Evolutionary conservation across 306 rosid species (phyloP), one percentile per base, ranked within the genome.

Genomic region (Casuarina cunninghamiana): DNA sequence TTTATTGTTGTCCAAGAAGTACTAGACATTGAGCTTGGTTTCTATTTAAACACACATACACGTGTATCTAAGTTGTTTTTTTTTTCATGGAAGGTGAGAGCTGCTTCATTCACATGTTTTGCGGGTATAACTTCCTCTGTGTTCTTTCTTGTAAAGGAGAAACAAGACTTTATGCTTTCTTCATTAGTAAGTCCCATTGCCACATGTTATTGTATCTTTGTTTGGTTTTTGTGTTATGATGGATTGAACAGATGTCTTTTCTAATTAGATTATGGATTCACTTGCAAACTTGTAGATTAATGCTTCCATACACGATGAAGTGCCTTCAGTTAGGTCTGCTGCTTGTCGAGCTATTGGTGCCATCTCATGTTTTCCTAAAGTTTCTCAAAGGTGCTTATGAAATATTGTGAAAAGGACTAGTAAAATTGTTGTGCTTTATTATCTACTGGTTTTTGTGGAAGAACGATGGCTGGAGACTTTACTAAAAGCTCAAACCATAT

Each of bases 281-380:
- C n/a, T 26, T 61, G 77, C 38, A 55, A 79, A 79, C 75, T 81
- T 81, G 73, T 83, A 95, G 98, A 83, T 86, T 69, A 79, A 71
- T 75, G 93, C 94, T 38, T 92, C 97, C 21, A 37, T 86, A 35
- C 67, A 76, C 17, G 97, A 91, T 54, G 86, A 86, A 73, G 93
- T 84, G 53, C 86, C 99, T 49, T 87, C 93, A 9, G 99, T 95
- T 82, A 89, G 93, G 81, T 88, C 97, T 82, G 90, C 97, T 86
- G 92, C 97, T 67, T 93, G 99, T 91, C 93, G 99, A 74, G 99
- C 99, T 78, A 86, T 93, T 79, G 99, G 99, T 54, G 84, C 93
- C 88, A 86, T 93, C 83, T 87, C 99, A 62, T 91, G 93, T 84
- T 91, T 95, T 87, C 96, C 93, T 65, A 89, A 88, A 87, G 90